These are phyloP conservation scores for Gossypium schwendimanii DNA, from an alignment of 441 rosid species.

Conservation along the genomic window DNA sequence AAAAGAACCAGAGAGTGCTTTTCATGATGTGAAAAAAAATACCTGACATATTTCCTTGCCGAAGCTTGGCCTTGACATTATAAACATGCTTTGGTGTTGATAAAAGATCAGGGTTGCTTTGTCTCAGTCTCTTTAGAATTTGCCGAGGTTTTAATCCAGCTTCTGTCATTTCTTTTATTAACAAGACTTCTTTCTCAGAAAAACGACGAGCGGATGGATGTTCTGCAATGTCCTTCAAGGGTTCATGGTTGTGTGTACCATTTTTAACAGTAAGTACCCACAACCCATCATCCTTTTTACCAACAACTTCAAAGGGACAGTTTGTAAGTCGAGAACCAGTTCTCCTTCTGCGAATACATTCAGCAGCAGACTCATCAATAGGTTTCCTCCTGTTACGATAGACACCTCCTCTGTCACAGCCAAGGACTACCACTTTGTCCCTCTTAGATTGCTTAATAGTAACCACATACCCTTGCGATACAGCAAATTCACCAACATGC, in stretches of 20 bases:
- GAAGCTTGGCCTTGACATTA: slow-evolving; percentile 47
- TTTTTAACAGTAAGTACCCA: slow-evolving; percentile 42
- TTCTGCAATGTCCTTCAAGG: slow-evolving; percentile 36
- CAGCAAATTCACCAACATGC: slow-evolving; percentile 44
- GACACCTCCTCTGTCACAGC: slow-evolving; percentile 52
- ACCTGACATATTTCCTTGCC: slow-evolving; percentile 42
- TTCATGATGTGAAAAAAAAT: background rate
- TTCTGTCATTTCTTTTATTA: slow-evolving; percentile 48
- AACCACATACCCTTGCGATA: slow-evolving; percentile 47
- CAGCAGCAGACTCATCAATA: slow-evolving; percentile 30
- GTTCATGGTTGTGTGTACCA: slow-evolving; percentile 45
- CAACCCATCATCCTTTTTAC: slow-evolving; percentile 42
- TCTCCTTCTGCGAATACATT: slow-evolving; percentile 31
- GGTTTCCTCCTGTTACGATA: slow-evolving; percentile 41
- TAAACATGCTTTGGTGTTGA: slow-evolving; percentile 53
- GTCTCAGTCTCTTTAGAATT: slow-evolving; percentile 40
- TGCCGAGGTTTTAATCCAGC: slow-evolving; percentile 50
- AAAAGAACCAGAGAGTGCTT: background rate
- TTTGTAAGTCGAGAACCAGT: slow-evolving; percentile 41
- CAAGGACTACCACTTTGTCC: slow-evolving; percentile 47
- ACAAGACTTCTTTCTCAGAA: slow-evolving; percentile 36
- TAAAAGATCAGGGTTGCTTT: slow-evolving; percentile 41
- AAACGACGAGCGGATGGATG: slow-evolving; percentile 50
- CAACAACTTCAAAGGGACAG: slow-evolving; percentile 43
- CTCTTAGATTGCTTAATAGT: slow-evolving; percentile 51